Conservation (phyloP, 1,284 basidiomycete genomes). For the Apiotrichum domesticum region DNA sequence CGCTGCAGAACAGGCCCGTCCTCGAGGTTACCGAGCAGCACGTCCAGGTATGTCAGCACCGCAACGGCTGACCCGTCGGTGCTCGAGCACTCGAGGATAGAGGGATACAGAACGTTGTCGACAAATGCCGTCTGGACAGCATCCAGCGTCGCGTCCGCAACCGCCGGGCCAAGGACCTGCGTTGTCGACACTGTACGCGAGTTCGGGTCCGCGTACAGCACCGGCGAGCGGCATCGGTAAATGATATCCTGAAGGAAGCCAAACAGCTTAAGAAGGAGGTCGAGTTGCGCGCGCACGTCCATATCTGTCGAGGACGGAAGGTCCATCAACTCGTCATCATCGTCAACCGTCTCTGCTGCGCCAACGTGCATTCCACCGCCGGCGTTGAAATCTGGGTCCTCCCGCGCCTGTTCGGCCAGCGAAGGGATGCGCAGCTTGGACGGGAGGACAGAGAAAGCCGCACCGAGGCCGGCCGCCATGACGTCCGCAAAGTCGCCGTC, state of each 20-base stretch:
- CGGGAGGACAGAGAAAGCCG: constrained; percentile 81
- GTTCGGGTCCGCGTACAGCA: constrained; percentile 19
- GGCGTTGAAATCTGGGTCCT: constrained; percentile 56
- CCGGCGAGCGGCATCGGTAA: constrained; percentile 30
- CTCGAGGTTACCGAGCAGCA: constrained; percentile 70
- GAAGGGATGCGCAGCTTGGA: constrained; percentile 57
- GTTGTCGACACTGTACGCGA: constrained; percentile 16
- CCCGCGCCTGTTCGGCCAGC: constrained; percentile 54
- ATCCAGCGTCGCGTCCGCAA: constrained; percentile 72
- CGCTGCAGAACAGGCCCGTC: constrained; percentile 50
- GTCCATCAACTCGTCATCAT: constrained; percentile 52
- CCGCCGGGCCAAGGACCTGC: constrained; percentile 60
- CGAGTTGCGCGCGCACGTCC: constrained; percentile 73
- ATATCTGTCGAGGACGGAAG: constrained; percentile 56
- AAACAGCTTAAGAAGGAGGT: constrained; percentile 80
- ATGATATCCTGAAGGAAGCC: constrained; percentile 86
- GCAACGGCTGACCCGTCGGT: constrained; percentile 89
- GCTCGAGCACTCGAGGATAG: constrained; percentile 87
- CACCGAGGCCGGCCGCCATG: constrained; percentile 84
- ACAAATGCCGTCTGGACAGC: constrained; percentile 80
- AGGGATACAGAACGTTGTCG: constrained; percentile 88
- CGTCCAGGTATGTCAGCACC: constrained; percentile 93
- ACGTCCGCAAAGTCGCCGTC: constrained; percentile 97
- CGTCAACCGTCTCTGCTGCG: constrained; percentile 36
- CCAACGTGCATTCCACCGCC: constrained; percentile 54